phyloP scores from a whole-genome alignment of 805 yeast species.

The Suhomyces sp. region DNA sequence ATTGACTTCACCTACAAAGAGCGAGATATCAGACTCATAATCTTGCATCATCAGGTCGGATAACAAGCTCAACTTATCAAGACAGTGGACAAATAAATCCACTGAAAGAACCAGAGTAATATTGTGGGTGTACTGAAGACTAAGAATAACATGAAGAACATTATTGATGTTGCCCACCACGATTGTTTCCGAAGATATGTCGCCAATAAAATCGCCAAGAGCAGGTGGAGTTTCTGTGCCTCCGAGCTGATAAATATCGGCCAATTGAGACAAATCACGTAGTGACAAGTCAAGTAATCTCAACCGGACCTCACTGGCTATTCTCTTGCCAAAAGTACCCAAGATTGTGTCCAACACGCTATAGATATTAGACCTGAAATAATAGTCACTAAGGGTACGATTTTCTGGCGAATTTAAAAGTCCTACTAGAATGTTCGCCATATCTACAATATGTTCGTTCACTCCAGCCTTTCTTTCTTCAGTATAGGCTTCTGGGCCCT shows the following conservation, averaged over 20 bases:
- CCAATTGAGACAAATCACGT: constrained; percentile 21
- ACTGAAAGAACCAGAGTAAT: constrained; percentile 15
- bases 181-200: constrained; percentile 15
- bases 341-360: constrained; percentile 21
- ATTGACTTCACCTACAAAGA: constrained; percentile 68
- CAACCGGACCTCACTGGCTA: constrained; percentile 16
- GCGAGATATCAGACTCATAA: constrained; percentile 62
- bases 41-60: constrained; percentile 43
- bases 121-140: constrained; percentile 25
- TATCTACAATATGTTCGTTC: constrained; percentile 17
- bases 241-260: background rate
- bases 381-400: background rate
- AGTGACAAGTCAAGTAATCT: constrained; percentile 14
- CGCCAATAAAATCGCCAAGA: background rate
- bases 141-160: constrained; percentile 29
- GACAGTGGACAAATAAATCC: constrained; percentile 22
- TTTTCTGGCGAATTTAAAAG: constrained; percentile 9
- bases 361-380: constrained; percentile 21
- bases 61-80: constrained; percentile 39
- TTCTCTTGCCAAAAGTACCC: constrained; percentile 27
- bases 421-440: constrained; percentile 15
- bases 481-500: constrained; percentile 46
- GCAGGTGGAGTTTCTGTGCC: background rate
- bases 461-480: constrained; percentile 38
- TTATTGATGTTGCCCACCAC: constrained; percentile 27